Evolutionary conservation across 1,284 basidiomycete species (phyloP).

Genomic region (Cryptococcus sp.): DNA sequence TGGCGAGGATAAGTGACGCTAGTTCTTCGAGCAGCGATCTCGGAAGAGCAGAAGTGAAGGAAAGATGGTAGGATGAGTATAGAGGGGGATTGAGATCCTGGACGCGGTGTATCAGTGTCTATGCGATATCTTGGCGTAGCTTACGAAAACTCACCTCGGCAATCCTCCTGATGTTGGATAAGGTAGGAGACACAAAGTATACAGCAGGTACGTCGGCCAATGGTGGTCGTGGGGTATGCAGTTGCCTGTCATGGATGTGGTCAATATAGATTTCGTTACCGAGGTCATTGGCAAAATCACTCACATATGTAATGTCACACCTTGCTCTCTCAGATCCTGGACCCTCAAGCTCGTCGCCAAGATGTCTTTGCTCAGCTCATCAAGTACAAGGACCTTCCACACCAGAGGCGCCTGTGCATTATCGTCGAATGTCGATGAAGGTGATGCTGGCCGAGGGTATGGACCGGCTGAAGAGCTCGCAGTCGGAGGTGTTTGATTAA

Average conservation of each 20-base stretch:
- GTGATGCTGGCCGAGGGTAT: slow-evolving; percentile 42
- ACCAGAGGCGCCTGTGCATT: slow-evolving; percentile 68
- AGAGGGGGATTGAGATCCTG: slow-evolving; percentile 73
- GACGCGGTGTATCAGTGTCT: neutral
- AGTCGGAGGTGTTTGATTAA: slow-evolving; percentile 50
- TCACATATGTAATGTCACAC: slow-evolving; percentile 95
- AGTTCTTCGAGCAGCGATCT: slow-evolving; percentile 90
- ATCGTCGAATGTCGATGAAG: slow-evolving; percentile 40
- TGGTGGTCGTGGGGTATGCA: slow-evolving; percentile 85
- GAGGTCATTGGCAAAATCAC: slow-evolving; percentile 30
- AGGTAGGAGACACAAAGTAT: slow-evolving; percentile 92
- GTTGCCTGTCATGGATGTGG: slow-evolving; percentile 63
- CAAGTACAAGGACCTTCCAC: slow-evolving; percentile 96
- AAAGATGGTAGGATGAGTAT: slow-evolving; percentile 92
- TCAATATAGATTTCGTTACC: neutral
- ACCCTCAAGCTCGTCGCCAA: slow-evolving; percentile 92
- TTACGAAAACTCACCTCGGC: slow-evolving; percentile 63
- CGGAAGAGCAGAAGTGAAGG: slow-evolving; percentile 89
- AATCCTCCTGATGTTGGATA: slow-evolving; percentile 83
- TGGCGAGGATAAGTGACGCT: slow-evolving; percentile 80
- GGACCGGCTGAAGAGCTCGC: slow-evolving; percentile 34
- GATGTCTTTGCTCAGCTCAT: slow-evolving; percentile 94
- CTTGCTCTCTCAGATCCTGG: slow-evolving; percentile 92
- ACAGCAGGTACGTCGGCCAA: slow-evolving; percentile 94
- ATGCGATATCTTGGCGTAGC: neutral